Base-by-base conservation (phyloP, 345 rosid species). In the Lepidium sativum region DNA sequence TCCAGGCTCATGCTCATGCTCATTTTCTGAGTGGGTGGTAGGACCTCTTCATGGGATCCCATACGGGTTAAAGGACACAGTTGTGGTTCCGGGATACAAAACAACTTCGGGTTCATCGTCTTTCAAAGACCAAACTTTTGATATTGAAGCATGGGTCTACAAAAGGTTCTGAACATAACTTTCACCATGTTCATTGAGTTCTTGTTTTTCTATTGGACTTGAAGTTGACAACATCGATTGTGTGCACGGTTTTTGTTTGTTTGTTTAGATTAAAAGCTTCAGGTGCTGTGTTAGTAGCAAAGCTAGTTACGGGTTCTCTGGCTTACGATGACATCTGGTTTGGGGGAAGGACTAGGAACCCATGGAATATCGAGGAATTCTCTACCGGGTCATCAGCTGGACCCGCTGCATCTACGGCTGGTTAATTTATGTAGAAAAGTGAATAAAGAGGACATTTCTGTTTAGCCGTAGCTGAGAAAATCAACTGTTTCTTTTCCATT, bases 31-130 rank as follows among this genome's bases (percentile, higher is more conserved):
- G 14, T 68, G 49, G 3, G 42, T 64, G 42, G n/a, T 65, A 88
- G 96, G 98, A 75, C 92, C 98, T 72, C 96, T 92, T 62, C 92
- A 91, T 43, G 95, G 98, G 58, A 86, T 91, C 39, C 98, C 96
- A 70, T 91, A 85, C 63, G 92, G 98, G 29, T 65, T 92, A 74
- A 92, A 92, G 75, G 96, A 92, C 73, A 88, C 84, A 68, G 76
- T 86, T 27, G 69, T 89, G 0, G 96, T 88, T 63, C 92, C 91
- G 0, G 79, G 73, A 23, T 89, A 89, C 81, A 87, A 69, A 68
- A 92, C 96, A 18, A 92, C 96, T 13, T 92, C 95, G 98, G 98
- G 98, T 59, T 89, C 96, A 9, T 59, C 47, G 42, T 82, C 78
- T 76, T 92, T 80, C 67, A 86, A 86, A 68, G 66, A 84, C 72